Conservation (phyloP, 2,329 filamentous ascomycete genomes). For the Verticillium isaacii region DNA sequence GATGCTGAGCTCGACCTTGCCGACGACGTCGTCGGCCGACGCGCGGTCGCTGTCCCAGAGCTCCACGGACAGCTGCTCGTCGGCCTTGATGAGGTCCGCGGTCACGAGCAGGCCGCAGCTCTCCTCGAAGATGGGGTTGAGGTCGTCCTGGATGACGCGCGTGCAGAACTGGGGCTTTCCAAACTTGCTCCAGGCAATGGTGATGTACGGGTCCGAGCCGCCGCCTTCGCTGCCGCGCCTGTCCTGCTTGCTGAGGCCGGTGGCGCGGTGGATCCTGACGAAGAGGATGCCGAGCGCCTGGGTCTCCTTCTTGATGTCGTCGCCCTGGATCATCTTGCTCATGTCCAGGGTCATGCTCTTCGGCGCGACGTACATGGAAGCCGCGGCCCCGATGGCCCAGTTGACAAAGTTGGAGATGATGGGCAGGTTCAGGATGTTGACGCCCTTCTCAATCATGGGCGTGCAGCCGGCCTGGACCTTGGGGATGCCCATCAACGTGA, state of each 20-base stretch:
- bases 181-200: constrained; percentile 91
- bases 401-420: constrained; percentile 96
- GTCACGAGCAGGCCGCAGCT: constrained; percentile 81
- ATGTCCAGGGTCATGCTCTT: constrained; percentile 93
- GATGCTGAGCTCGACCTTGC: constrained; percentile 89
- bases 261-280: constrained; percentile 84
- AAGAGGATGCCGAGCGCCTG: constrained; percentile 85
- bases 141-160: constrained; percentile 87
- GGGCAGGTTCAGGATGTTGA: constrained; percentile 87
- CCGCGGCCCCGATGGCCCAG: constrained; percentile 83
- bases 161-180: constrained; percentile 98
- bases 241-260: constrained; percentile 89
- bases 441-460: constrained; percentile 85
- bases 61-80: constrained; percentile 90
- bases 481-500: constrained; percentile 90
- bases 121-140: constrained; percentile 92
- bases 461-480: constrained; percentile 86
- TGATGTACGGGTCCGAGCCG: constrained; percentile 93
- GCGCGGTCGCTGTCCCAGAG: constrained; percentile 94
- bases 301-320: constrained; percentile 87
- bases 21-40: constrained; percentile 90
- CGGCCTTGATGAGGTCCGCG: constrained; percentile 82
- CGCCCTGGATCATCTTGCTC: constrained; percentile 83
- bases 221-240: constrained; percentile 74
- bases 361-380: constrained; percentile 87